Conservation (phyloP, 192 early-diverging fungal genomes). For the Diversispora epigaea region DNA sequence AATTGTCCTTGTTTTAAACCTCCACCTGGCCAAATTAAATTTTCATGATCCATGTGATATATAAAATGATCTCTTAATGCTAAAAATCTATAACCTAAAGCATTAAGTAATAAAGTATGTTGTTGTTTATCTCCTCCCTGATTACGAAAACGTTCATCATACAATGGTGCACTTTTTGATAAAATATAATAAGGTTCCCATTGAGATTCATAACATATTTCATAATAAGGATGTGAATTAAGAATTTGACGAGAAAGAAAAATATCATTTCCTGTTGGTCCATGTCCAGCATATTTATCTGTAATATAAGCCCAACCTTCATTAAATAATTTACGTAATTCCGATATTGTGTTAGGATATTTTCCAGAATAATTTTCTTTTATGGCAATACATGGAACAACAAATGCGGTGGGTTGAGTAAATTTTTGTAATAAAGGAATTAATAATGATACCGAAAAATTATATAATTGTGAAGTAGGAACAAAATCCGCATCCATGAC, state of each 20-base stretch:
- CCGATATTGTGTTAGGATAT: constrained; percentile 41
- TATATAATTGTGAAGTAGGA: constrained; percentile 43
- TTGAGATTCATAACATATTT: constrained; percentile 59
- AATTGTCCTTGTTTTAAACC: constrained; percentile 44
- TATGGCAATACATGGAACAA: constrained; percentile 54
- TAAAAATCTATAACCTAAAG: constrained; percentile 46
- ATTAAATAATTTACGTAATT: constrained; percentile 43
- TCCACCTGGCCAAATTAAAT: constrained; percentile 49
- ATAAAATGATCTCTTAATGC: constrained; percentile 50
- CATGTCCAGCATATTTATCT: constrained; percentile 54
- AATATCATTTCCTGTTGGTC: constrained; percentile 47
- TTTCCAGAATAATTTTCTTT: constrained; percentile 34
- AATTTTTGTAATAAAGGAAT: background rate
- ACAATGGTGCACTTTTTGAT: constrained; percentile 39
- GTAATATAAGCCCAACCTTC: constrained; percentile 49
- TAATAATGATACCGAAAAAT: constrained; percentile 20
- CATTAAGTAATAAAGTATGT: constrained; percentile 52
- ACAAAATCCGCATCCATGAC: constrained; percentile 60
- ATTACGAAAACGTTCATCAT: constrained; percentile 56
- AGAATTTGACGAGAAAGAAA: constrained; percentile 33
- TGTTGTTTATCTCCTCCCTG: constrained; percentile 60
- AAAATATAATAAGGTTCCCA: constrained; percentile 62
- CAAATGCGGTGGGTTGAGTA: constrained; percentile 36
- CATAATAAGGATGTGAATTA: constrained; percentile 36
- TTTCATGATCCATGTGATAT: constrained; percentile 51